phyloP scores from a whole-genome alignment of 129 eudicot species.

The Helichrysum umbraculigerum region DNA sequence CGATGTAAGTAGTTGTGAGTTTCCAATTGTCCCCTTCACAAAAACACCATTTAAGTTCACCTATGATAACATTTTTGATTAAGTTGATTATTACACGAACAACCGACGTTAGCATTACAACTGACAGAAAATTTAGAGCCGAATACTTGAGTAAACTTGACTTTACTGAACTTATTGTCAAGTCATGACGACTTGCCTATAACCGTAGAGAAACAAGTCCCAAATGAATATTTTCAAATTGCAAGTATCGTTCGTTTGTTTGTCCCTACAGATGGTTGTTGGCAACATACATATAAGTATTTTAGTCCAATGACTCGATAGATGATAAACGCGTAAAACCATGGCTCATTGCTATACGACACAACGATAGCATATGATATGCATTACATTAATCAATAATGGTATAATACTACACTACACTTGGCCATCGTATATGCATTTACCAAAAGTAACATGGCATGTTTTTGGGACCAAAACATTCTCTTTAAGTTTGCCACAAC shows the following conservation, averaged over 20 bases:
- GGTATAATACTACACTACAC: conserved; percentile 5
- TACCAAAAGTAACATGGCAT: conserved; percentile 34
- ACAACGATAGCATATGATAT: conserved; percentile 10
- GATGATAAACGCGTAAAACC: conserved; percentile 11
- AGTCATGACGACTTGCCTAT: background rate
- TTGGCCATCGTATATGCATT: conserved; percentile 28
- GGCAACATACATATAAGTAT: background rate
- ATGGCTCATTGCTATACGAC: background rate
- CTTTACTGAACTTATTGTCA: background rate
- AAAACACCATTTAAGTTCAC: no score
- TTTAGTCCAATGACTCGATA: background rate
- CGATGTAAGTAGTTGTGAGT: no score
- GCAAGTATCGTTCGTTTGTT: background rate
- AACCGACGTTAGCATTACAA: background rate
- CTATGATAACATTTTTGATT: no score
- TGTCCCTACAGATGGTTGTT: background rate
- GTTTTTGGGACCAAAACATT: conserved; percentile 37
- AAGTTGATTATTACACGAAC: no score
- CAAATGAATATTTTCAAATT: background rate
- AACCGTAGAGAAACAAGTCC: background rate
- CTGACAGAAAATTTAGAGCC: background rate
- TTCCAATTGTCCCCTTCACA: no score
- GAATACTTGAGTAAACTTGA: background rate
- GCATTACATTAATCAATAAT: conserved; percentile 16
- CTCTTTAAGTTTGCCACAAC: conserved; percentile 11